Percentiles rank a stretch among this genome's conserved stretches.
These are phyloP conservation scores for Discostella pseudostelligera DNA, from an alignment of 108 stramenopile genomes.

Conservation along the genomic window DNA sequence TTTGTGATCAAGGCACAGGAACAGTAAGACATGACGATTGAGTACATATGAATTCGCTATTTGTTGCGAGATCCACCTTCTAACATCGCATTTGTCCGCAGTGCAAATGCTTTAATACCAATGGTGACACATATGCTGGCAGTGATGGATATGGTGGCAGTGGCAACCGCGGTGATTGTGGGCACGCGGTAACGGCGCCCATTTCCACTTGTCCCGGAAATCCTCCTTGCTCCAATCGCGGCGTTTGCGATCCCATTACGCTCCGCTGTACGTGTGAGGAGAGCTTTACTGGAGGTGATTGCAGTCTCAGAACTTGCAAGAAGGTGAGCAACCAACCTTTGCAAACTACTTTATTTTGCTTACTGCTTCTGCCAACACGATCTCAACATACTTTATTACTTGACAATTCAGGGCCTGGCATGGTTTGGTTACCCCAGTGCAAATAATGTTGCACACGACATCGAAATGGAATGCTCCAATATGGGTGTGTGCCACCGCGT, in stretches of 20 bases:
- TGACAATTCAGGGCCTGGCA: slow-evolving; percentile 44
- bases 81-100: not conserved
- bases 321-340: not conserved
- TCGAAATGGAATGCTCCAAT: slow-evolving; percentile 59
- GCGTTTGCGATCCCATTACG: slow-evolving; percentile 49
- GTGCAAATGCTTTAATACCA: slow-evolving; percentile 50
- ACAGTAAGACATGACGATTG: slow-evolving; percentile 11
- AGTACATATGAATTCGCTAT: not conserved
- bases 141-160: slow-evolving; percentile 59
- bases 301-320: slow-evolving; percentile 45
- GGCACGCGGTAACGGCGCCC: slow-evolving; percentile 28
- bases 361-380: not conserved
- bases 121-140: slow-evolving; percentile 57
- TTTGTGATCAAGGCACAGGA: slow-evolving; percentile 55
- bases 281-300: slow-evolving; percentile 74
- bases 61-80: not conserved
- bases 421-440: slow-evolving; percentile 58
- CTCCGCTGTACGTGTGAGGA: slow-evolving; percentile 65
- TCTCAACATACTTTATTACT: not conserved
- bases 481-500: slow-evolving; percentile 62
- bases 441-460: slow-evolving; percentile 57
- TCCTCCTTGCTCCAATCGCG: slow-evolving; percentile 52
- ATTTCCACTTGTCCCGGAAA: slow-evolving; percentile 38
- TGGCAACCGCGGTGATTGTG: slow-evolving; percentile 66
- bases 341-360: not conserved